Evolutionary conservation across 306 rosid genomes (phyloP), one percentile per base, ranked within the genome.

Genomic region (Notholithocarpus densiflorus): DNA sequence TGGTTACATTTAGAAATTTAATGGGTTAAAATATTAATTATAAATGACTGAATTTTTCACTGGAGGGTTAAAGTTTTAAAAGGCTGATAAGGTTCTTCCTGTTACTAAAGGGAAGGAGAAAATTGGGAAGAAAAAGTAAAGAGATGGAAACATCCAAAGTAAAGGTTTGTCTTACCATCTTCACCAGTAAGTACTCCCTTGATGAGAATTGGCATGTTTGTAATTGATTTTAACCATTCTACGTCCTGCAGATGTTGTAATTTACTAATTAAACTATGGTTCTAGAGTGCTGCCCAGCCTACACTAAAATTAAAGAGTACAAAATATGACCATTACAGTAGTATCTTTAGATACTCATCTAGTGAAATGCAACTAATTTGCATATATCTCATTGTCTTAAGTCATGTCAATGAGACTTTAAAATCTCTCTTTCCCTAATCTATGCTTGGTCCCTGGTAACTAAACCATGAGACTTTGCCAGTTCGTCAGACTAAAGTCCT

Each of bases 181-280:
- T 82, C 85, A 64, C 71, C 64, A 1, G 82, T 72, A 65, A 82
- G 85, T 27, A 82, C 31, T 4, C 85, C 85, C 81, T 82, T 82
- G 64, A 82, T 6, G 43, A 82, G 70, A 62, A 82, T 82, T 45
- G 85, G 85, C 72, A 82, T 31, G 32, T 65, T 82, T 29, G 85
- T 62, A 64, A 82, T 82, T 17, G 82, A 82, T 65, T 56, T 82
- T 68, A 82, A 72, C 85, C 85, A 82, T n/a, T 66, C 81, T 77
- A 82, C 64, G 59, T 82, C 85, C 85, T 82, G 75, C 61, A 64
- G 45, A 82, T 5, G 20, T 17, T 26, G 71, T 34, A 37, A 8
- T 19, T 18, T 34, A 18, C 53, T 1, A 26, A 57, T 80, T 37
- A 54, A 81, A 68, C 2, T 15, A 56, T 0, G 37, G 56, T 31